Percentiles rank a stretch among this genome's conserved stretches.
These are phyloP conservation scores for Alternaria sp. DNA, from an alignment of 2,329 filamentous ascomycete genomes.

Conservation along the genomic window DNA sequence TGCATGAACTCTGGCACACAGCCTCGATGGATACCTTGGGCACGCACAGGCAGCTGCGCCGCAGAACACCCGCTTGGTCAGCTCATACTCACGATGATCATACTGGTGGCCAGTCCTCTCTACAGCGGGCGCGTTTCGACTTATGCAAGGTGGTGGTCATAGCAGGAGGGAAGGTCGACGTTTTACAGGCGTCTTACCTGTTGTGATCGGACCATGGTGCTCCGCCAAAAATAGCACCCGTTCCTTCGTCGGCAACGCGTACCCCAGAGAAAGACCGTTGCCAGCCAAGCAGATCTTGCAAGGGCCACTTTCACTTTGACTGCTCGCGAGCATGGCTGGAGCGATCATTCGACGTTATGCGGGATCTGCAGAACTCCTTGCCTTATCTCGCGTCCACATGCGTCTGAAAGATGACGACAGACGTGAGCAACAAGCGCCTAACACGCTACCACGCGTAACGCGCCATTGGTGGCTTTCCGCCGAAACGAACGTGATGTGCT, in stretches of 20 bases:
- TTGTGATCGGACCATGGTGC: slow-evolving; percentile 19
- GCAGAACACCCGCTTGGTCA: slow-evolving; percentile 18
- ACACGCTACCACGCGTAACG: slow-evolving; percentile 19
- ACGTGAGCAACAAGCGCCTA: slow-evolving; percentile 5
- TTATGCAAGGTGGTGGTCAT: slow-evolving; percentile 22
- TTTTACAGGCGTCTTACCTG: slow-evolving; percentile 19
- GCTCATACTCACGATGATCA: slow-evolving; percentile 17
- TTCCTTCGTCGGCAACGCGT: slow-evolving; percentile 29
- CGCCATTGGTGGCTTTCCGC: slow-evolving; percentile 11
- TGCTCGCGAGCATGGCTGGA: slow-evolving; percentile 22
- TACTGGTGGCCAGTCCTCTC: slow-evolving; percentile 9
- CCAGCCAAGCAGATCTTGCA: slow-evolving; percentile 27
- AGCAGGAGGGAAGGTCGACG: slow-evolving; percentile 11
- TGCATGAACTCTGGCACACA: slow-evolving; percentile 7
- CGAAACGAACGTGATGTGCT: slow-evolving; percentile 8
- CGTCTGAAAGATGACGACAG: slow-evolving; percentile 31
- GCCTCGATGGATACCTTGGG: slow-evolving; percentile 5
- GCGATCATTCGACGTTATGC: slow-evolving; percentile 36
- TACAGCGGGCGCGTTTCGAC: slow-evolving; percentile 27
- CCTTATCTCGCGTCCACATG: slow-evolving; percentile 31
- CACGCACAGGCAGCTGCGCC: slow-evolving; percentile 11
- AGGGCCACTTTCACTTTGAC: slow-evolving; percentile 21
- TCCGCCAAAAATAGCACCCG: slow-evolving; percentile 42
- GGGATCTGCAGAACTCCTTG: slow-evolving; percentile 39
- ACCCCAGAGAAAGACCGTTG: slow-evolving; percentile 38